Evolutionary conservation across 2,329 filamentous ascomycete genomes (phyloP).

Genomic region (Sordariomycetes sp.): DNA sequence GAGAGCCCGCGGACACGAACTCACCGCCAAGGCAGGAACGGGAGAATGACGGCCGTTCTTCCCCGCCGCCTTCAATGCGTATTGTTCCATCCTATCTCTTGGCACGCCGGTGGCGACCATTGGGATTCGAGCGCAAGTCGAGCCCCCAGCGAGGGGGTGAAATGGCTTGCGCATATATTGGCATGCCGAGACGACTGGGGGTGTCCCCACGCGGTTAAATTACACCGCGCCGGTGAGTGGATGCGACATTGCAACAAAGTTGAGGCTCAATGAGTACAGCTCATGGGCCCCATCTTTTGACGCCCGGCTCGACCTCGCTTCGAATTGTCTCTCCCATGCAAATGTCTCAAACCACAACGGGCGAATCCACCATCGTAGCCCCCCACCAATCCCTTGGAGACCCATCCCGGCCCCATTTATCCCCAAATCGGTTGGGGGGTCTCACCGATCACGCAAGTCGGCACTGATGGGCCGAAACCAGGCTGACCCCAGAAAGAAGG

Average conservation of each 20-base stretch:
- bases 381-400: too few relatives aligned
- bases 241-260: not conserved
- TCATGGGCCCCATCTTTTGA: conserved; percentile 10
- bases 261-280: conserved; percentile 13
- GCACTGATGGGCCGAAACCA: too few relatives aligned
- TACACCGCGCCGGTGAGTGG: not conserved
- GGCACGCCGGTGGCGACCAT: not conserved
- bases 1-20: not conserved
- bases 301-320: conserved; percentile 10
- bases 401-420: too few relatives aligned
- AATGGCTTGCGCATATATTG: not conserved
- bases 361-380: too few relatives aligned
- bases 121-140: not conserved
- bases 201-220: not conserved
- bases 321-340: too few relatives aligned
- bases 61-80: not conserved
- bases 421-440: too few relatives aligned
- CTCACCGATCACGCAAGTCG: too few relatives aligned
- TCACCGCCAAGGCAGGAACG: not conserved
- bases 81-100: not conserved
- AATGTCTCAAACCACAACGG: too few relatives aligned
- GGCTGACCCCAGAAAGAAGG: too few relatives aligned
- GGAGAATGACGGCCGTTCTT: not conserved
- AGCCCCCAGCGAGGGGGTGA: not conserved
- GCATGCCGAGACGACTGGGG: not conserved